Base-by-base conservation (phyloP, 257 asterid species). In the Buddleja alternifolia region DNA sequence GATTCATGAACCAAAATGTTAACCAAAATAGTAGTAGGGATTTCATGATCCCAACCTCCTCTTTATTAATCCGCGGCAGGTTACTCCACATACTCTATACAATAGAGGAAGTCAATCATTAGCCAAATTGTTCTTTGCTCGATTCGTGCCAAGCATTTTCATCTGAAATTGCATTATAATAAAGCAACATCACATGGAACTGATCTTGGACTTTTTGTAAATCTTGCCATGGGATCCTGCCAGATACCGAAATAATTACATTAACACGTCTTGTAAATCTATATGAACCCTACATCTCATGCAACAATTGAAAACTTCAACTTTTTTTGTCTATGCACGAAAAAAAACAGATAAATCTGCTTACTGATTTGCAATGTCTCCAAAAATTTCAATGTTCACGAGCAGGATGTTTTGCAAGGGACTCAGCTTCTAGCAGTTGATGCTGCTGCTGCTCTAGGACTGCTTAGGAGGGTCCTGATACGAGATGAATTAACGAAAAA, bases 381-480 rank as follows among this genome's bases (percentile, higher is more conserved):
- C n/a, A 65, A 54, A 20, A 3, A 16, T 47, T 54, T 36, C 24
- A 19, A 12, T 61, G 54, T 69, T 36, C 56, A 42, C 69, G 63
- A 41, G 75, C 95, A 94, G 99, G 96, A 94, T 76, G 97, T 94
- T 76, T 80, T 85, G 82, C 97, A 94, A 82, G 99, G 99, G 59
- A 91, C 97, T 68, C 99, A 94, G 85, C 97, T 94, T 79, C 97
- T 94, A 63, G 99, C 97, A 37, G 83, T 91, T 42, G 99, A 94
- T 68, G 90, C 86, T 75, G 95, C 71, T 76, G 97, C 97, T 66
- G 97, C 99, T 71, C 5, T 77, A 79, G 96, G 77, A 68, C 84
- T 91, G 61, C 89, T 94, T 15, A 83, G 82, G 75, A 83, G 97
- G 85, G 77, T 76, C 64, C 73, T 94, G 45, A 85, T 79, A 66